These are phyloP conservation scores for Syncephalastrum racemosum DNA, from an alignment of 371 early-diverging fungal genomes.

Conservation along the genomic window DNA sequence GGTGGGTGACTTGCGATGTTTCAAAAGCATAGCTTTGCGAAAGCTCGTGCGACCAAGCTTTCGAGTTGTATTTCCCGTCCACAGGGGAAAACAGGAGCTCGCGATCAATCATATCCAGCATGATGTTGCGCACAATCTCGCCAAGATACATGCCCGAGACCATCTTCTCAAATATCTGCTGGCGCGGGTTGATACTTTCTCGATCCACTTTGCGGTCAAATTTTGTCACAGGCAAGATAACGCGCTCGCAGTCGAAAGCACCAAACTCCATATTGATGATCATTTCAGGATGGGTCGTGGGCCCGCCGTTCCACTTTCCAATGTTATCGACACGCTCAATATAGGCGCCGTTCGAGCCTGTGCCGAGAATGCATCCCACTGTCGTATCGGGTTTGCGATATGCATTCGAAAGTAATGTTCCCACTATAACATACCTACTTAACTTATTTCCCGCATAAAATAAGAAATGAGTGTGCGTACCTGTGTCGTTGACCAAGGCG, in stretches of 20 bases:
- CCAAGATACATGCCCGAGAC: conserved; percentile 96
- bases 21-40: conserved; percentile 80
- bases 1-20: conserved; percentile 52
- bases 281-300: conserved; percentile 67
- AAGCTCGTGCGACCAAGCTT: conserved; percentile 65
- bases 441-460: too few relatives aligned
- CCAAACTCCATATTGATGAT: conserved; percentile 94
- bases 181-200: conserved; percentile 75
- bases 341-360: conserved; percentile 96
- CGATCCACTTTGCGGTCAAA: conserved; percentile 88
- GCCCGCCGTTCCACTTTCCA: conserved; percentile 64
- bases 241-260: conserved; percentile 80
- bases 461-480: too few relatives aligned
- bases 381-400: conserved; percentile 79
- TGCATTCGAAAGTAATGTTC: conserved; percentile 87
- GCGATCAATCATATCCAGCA: conserved; percentile 81
- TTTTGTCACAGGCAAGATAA: conserved; percentile 77
- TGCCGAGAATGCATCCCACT: conserved; percentile 93
- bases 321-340: conserved; percentile 77
- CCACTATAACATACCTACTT: conserved; percentile 46
- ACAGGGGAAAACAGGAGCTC: conserved; percentile 65
- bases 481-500: conserved; percentile 94
- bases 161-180: conserved; percentile 92
- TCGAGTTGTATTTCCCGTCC: conserved; percentile 23
- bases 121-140: conserved; percentile 82